Conservation (phyloP, 148 eudicot species). For the Spergularia marina region DNA sequence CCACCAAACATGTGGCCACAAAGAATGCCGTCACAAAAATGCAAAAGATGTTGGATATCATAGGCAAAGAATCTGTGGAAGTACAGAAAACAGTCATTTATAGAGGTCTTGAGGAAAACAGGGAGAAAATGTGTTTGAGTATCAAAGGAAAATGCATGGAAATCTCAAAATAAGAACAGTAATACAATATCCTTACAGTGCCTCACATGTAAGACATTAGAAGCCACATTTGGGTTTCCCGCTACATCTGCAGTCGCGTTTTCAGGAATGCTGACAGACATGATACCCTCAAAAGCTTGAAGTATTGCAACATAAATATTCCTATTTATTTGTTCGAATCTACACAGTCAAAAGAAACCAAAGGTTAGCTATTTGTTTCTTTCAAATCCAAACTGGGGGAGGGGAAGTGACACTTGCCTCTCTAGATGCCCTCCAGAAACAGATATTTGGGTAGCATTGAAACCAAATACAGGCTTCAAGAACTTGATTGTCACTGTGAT, state of each 20-base stretch:
- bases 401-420: constrained; percentile 34
- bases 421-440: constrained; percentile 63
- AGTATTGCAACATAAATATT: constrained; percentile 41
- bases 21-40: constrained; percentile 64
- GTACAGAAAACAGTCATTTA: constrained; percentile 6
- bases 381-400: background rate
- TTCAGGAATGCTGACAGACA: constrained; percentile 65
- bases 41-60: constrained; percentile 50
- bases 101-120: background rate
- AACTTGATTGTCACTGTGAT: constrained; percentile 58
- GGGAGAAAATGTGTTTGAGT: background rate
- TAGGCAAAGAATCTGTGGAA: constrained; percentile 68
- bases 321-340: constrained; percentile 54
- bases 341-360: constrained; percentile 27
- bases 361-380: background rate
- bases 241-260: constrained; percentile 83
- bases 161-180: background rate
- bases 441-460: constrained; percentile 73
- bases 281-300: constrained; percentile 35
- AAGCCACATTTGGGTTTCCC: constrained; percentile 74
- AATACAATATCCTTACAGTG: constrained; percentile 61
- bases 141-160: background rate
- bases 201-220: constrained; percentile 68
- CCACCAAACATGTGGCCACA: constrained; percentile 50
- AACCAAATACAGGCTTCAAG: constrained; percentile 81